Conservation (phyloP, 23 red algal genomes). For the Agarophyton chilense region DNA sequence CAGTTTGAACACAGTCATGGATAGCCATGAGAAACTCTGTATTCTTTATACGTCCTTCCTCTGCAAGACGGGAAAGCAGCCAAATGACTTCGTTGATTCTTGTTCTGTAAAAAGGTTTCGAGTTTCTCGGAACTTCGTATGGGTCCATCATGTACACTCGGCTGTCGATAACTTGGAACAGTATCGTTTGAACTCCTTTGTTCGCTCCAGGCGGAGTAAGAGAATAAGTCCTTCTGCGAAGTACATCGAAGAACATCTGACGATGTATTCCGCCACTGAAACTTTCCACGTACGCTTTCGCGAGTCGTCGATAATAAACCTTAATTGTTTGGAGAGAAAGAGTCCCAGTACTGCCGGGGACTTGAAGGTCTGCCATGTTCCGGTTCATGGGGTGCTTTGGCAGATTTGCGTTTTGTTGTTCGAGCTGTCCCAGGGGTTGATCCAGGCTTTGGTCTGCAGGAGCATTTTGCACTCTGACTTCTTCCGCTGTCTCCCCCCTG, state of each 20-base stretch:
- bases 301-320: constrained; percentile 57
- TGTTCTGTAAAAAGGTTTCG: constrained; percentile 82
- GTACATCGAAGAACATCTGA: constrained; percentile 72
- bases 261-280: constrained; percentile 68
- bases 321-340: constrained; percentile 49
- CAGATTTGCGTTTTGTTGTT: not conserved
- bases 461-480: not conserved
- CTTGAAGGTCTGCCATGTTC: constrained; percentile 45
- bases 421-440: not conserved
- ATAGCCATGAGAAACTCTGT: constrained; percentile 91
- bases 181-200: constrained; percentile 77
- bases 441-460: not conserved
- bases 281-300: constrained; percentile 65
- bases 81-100: constrained; percentile 85
- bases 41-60: constrained; percentile 67
- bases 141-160: constrained; percentile 83
- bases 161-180: constrained; percentile 76
- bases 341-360: constrained; percentile 50
- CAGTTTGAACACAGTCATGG: constrained; percentile 99
- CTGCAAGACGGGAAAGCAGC: constrained; percentile 69
- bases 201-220: constrained; percentile 79
- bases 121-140: constrained; percentile 71
- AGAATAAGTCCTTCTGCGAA: constrained; percentile 64
- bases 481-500: not conserved
- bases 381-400: constrained; percentile 63